Base-by-base conservation (phyloP, 2,329 filamentous ascomycete genomes). In the Gyromitra esculenta region DNA sequence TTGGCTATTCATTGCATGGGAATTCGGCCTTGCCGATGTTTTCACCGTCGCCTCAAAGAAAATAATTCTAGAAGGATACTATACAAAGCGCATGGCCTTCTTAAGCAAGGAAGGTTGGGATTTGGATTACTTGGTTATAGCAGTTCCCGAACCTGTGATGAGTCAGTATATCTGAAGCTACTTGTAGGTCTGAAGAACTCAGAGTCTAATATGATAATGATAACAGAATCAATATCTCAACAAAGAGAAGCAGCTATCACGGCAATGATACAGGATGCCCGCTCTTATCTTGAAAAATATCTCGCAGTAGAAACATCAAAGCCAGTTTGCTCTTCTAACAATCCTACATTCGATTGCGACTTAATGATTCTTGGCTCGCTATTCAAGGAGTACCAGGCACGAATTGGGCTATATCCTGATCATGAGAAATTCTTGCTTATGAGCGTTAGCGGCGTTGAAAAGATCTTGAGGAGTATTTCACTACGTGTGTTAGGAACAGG, bases 1-100 rank as follows among this genome's bases (percentile, higher is more conserved):
- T 9, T 75, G 73, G 62, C 1, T 76, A 48, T 76, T 73, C 50
- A 68, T 73, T 11, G 45, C 69, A 11, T 76, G 69, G 74, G 59
- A 56, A 8, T 76, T 76, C 31, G 56, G 54, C 5, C n/a, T 76
- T 5, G 45, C 31, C 5, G 48, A 41, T 15, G 39, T 73, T 11
- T 76, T 76, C 48, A 63, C 45, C 8, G 8, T 31, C 1, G 37
- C 67, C 21, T 62, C 67, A 25, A 66, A 48, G 35, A 66, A 43
- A 21, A 48, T 76, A 11, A 72, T 76, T 9, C 45, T 73, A n/a
- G 67, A 66, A 37, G 73, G 73, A 6, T 18, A 72, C 7, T 76
- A 67, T 31, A 31, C 9, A 31, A 66, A 5, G 15, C 6, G 0
- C 45, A 39, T 1, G 73, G 67, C 25, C 21, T 75, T 50, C n/a